Evolutionary conservation across 2,329 filamentous ascomycete species (phyloP).

Genomic region (Epichloe baconii): DNA sequence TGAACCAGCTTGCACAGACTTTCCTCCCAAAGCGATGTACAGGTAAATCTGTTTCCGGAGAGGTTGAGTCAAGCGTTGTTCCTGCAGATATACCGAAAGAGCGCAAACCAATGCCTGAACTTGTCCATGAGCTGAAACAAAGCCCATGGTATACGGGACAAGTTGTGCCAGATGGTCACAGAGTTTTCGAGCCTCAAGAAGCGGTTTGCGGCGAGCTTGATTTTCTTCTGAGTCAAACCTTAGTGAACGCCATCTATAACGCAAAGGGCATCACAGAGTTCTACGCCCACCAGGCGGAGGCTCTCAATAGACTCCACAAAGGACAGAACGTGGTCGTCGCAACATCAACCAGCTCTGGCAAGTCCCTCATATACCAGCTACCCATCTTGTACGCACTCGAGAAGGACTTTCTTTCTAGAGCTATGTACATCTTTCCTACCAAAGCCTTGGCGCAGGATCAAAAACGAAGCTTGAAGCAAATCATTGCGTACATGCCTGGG

Average conservation of each 20-base stretch:
- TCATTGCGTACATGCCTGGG: conserved; percentile 67
- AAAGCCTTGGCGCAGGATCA: conserved; percentile 96
- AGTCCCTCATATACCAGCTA: conserved; percentile 95
- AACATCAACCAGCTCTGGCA: conserved; percentile 92
- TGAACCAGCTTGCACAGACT: conserved; percentile 44
- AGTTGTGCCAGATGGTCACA: conserved; percentile 84
- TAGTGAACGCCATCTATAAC: conserved; percentile 96
- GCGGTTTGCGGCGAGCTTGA: conserved; percentile 71
- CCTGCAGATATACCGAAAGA: conserved; percentile 67
- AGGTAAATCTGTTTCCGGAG: conserved; percentile 17
- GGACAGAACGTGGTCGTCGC: conserved; percentile 83
- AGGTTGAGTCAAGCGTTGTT: conserved; percentile 30
- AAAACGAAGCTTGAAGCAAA: conserved; percentile 71
- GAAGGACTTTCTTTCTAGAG: conserved; percentile 59
- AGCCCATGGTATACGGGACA: conserved; percentile 83
- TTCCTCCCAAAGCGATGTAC: conserved; percentile 50
- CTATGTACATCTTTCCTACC: conserved; percentile 97
- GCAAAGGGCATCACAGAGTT: conserved; percentile 73
- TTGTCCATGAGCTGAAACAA: conserved; percentile 69
- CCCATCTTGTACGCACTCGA: conserved; percentile 83
- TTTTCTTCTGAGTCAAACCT: conserved; percentile 74
- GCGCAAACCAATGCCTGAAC: conserved; percentile 68
- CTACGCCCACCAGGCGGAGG: conserved; percentile 86
- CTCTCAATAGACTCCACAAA: conserved; percentile 74
- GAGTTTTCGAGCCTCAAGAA: conserved; percentile 77